Evolutionary conservation across 2,329 filamentous ascomycete genomes (phyloP).

Genomic region (Apiospora arundinis): DNA sequence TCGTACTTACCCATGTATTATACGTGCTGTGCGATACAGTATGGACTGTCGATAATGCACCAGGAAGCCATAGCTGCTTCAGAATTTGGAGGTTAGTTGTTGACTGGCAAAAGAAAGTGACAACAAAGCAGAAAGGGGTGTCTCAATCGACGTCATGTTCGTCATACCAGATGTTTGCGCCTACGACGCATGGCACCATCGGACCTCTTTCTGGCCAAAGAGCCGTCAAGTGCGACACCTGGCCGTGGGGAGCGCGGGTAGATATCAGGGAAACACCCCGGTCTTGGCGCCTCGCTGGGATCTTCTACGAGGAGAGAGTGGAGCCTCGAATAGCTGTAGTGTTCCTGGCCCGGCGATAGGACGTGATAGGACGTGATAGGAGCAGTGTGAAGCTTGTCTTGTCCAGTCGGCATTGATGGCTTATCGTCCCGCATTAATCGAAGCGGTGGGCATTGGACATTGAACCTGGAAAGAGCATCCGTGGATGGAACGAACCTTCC

Average conservation of each 20-base stretch:
- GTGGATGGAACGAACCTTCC: neutral
- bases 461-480: neutral
- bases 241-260: neutral
- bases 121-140: neutral
- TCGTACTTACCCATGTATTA: neutral
- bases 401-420: neutral
- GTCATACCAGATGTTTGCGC: neutral
- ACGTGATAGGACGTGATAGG: neutral
- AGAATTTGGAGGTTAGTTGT: neutral
- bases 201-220: neutral
- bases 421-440: neutral
- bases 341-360: neutral
- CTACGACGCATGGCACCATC: neutral
- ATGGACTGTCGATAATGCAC: neutral
- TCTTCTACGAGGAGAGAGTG: neutral
- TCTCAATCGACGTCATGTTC: neutral
- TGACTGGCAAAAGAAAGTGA: neutral
- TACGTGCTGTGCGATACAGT: neutral
- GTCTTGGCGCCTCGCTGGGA: neutral
- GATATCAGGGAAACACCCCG: slow-evolving; percentile 18
- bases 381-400: neutral
- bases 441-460: neutral
- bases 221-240: neutral
- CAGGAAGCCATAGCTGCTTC: neutral
- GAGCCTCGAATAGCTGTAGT: neutral